Evolutionary conservation across 371 early-diverging fungal genomes (phyloP), one percentile per base, ranked within the genome.

Genomic region (Phascolomyces articulosus): DNA sequence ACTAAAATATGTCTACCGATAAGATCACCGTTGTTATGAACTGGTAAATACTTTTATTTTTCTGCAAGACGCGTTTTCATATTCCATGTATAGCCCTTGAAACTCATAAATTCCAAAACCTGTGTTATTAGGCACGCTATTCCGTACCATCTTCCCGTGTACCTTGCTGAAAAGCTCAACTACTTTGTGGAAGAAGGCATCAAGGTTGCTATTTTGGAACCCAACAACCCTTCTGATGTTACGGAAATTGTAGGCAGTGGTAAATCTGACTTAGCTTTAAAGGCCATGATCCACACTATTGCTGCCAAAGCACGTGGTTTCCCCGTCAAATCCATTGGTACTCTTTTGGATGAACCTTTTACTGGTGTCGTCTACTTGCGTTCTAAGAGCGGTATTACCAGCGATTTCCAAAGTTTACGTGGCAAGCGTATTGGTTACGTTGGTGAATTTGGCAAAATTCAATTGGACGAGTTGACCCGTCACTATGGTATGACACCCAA

Each of bases 261-360:
- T 38, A 85, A 84, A 65, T 77, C 80, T 16, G 88, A 89, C 38
- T 72, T 89, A 23, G 90, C 86, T 38, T 82, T 81, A 66, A 89
- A 89, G 72, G 88, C 90, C 58, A 89, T 89, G 88, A 87, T 89
- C 67, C 90, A 89, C 62, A 89, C 88, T 40, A 89, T 89, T 62
- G 90, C 87, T 38, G 90, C 83, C 44, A 85, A 84, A 55, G 87
- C 88, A 27, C 65, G 85, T n/a, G 90, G 90, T 2, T 87, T 84
- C 74, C 80, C 78, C 28, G 85, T 89, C 75, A 85, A 85, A 66
- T 84, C 88, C 18, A 78, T 89, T 57, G 90, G 87, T 21, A 89
- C 90, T 6, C 74, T 89, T 23, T 60, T 87, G 58, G 90, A 89
- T 64, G 88, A 87, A 51, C 90, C 90, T 1, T 86, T 87, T 67